A percentile compares a stretch with the other conserved stretches of the same genome.
Conservation (phyloP, 2,329 filamentous ascomycete species). For the Fusarium illudens region DNA sequence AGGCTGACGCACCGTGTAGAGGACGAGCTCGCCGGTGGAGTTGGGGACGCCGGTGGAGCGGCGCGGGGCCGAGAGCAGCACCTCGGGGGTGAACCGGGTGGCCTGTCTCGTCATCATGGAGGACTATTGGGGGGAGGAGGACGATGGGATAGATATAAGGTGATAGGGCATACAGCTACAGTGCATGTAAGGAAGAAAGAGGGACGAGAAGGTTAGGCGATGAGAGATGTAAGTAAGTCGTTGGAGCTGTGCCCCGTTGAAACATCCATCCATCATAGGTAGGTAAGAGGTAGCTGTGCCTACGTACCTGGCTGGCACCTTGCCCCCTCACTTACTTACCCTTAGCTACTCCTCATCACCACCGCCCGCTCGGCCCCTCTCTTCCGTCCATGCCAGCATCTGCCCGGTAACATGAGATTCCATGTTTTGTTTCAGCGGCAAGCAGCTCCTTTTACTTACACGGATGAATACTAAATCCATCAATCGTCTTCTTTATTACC, state of each 20-base stretch:
- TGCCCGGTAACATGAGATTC: not conserved
- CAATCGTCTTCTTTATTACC: not conserved
- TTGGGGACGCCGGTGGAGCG: conserved; percentile 77
- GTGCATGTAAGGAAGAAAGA: conserved; percentile 5
- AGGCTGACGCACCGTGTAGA: conserved; percentile 65
- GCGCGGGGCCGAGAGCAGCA: conserved; percentile 78
- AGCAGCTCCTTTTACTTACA: not conserved
- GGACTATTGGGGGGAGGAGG: not conserved
- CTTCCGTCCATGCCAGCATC: conserved; percentile 23
- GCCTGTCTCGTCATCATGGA: conserved; percentile 73
- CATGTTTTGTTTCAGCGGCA: not conserved
- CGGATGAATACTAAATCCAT: not conserved
- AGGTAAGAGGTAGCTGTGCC: not conserved
- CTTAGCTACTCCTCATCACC: conserved; percentile 15
- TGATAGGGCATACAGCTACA: not conserved
- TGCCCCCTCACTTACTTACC: conserved; percentile 23
- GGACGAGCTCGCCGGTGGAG: conserved; percentile 66
- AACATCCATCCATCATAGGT: conserved; percentile 30
- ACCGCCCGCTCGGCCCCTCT: conserved; percentile 34
- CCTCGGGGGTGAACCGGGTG: conserved; percentile 77
- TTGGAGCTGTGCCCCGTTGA: conserved; percentile 16
- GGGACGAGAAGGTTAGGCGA: not conserved
- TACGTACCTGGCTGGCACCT: too few relatives aligned
- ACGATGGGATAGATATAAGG: not conserved
- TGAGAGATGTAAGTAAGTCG: conserved; percentile 15